These are phyloP conservation scores for Leccinum angustisporum DNA, from an alignment of 1,284 basidiomycete genomes.

Conservation along the genomic window DNA sequence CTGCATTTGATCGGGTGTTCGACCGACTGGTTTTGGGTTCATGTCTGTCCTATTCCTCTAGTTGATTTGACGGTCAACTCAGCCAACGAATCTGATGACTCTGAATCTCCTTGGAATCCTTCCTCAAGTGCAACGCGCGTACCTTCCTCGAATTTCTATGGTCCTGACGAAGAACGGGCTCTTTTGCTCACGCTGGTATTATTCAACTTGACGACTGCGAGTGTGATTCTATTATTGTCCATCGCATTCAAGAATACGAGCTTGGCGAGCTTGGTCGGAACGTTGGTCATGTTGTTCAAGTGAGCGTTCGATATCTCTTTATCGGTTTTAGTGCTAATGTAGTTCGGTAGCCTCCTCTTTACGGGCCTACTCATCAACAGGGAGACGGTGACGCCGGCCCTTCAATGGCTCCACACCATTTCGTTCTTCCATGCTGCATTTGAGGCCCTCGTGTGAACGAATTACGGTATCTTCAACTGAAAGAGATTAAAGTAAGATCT, in stretches of 20 bases:
- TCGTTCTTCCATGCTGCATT: constrained; percentile 99
- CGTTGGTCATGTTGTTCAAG: constrained; percentile 97
- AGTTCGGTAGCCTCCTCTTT: constrained; percentile 76
- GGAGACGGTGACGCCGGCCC: constrained; percentile 69
- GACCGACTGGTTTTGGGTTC: not conserved
- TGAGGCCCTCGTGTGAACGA: constrained; percentile 95
- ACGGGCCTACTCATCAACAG: constrained; percentile 95
- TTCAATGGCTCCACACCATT: constrained; percentile 86
- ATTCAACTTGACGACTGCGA: constrained; percentile 94
- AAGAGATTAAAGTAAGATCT: constrained; percentile 77
- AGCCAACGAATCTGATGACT: constrained; percentile 45
- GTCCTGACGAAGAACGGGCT: constrained; percentile 63
- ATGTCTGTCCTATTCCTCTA: constrained; percentile 27
- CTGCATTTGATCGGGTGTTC: not conserved
- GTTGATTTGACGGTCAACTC: constrained; percentile 88
- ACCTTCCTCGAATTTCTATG: constrained; percentile 39
- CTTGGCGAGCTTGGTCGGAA: constrained; percentile 91
- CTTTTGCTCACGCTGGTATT: constrained; percentile 83
- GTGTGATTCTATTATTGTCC: constrained; percentile 86
- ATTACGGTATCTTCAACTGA: constrained; percentile 88
- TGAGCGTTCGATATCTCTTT: constrained; percentile 43
- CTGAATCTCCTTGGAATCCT: constrained; percentile 38
- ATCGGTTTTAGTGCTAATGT: constrained; percentile 1
- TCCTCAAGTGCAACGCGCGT: constrained; percentile 37
- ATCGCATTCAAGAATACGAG: constrained; percentile 85